Evolutionary conservation across 805 yeast genomes (phyloP).

Genomic region (Ogataea populi-albae): DNA sequence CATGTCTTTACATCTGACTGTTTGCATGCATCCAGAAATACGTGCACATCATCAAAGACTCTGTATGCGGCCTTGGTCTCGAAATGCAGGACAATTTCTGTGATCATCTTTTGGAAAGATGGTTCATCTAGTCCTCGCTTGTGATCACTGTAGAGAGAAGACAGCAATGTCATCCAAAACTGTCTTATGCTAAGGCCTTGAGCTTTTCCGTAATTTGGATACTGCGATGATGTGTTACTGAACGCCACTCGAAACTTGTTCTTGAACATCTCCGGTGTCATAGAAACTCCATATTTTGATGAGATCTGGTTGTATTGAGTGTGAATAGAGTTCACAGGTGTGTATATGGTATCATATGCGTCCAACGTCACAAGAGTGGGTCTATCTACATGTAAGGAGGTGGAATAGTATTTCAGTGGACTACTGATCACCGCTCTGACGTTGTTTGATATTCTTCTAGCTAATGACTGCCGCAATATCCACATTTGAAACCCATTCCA

Average conservation of each 20-base stretch:
- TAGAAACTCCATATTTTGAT: constrained; percentile 39
- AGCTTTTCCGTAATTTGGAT: constrained; percentile 64
- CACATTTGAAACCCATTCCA: not conserved
- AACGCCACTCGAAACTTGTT: constrained; percentile 33
- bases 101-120: constrained; percentile 38
- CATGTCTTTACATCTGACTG: constrained; percentile 36
- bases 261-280: constrained; percentile 26
- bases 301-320: constrained; percentile 54
- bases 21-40: constrained; percentile 36
- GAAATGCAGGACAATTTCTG: constrained; percentile 47
- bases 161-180: constrained; percentile 59
- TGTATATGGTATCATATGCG: constrained; percentile 64
- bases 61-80: constrained; percentile 50
- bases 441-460: too few relatives aligned
- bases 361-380: constrained; percentile 60
- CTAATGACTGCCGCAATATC: not conserved
- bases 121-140: constrained; percentile 12
- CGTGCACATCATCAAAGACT: constrained; percentile 52
- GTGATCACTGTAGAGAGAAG: constrained; percentile 16
- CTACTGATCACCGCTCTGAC: constrained; percentile 1
- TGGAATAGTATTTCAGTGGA: not conserved
- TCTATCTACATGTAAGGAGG: constrained; percentile 2
- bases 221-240: constrained; percentile 34
- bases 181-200: constrained; percentile 31
- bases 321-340: constrained; percentile 52